Evolutionary conservation across 306 rosid genomes (phyloP).

Genomic region (Trichosanthes truncata): DNA sequence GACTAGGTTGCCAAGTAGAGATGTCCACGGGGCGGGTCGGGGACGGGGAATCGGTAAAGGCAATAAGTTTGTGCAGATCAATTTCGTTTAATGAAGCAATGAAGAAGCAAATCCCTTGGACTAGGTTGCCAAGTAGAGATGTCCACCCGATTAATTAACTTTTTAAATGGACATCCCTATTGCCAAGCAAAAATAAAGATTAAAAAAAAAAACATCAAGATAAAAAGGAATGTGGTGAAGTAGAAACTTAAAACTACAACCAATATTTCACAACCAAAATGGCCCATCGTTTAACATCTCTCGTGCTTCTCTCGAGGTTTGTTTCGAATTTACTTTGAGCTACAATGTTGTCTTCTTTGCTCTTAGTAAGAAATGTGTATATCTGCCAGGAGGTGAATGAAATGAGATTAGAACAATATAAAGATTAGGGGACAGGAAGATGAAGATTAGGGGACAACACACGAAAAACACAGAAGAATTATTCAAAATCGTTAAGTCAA

Average conservation of each 20-base stretch:
- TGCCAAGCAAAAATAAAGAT: constrained; percentile 20
- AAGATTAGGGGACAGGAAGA: no score
- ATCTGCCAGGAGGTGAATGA: constrained; percentile 80
- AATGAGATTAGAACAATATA: constrained; percentile 8
- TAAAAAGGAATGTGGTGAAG: neutral
- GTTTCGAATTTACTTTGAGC: neutral
- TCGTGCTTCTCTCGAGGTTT: constrained; percentile 65
- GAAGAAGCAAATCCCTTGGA: constrained; percentile 73
- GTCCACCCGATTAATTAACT: no score
- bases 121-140: no score
- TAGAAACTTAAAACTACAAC: neutral
- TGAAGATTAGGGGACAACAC: no score
- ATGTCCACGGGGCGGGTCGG: no score
- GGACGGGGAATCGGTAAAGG: no score
- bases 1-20: no score
- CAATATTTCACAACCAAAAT: constrained; percentile 13
- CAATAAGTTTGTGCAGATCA: constrained; percentile 71
- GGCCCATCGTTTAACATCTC: constrained; percentile 75
- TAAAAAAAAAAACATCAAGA: neutral
- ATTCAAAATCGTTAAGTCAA: no score
- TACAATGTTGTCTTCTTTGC: neutral
- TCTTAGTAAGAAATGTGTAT: no score
- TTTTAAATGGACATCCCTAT: no score
- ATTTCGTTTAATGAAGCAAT: constrained; percentile 83
- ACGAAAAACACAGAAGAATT: no score